Conservation (phyloP, 202 grass and related monocot genomes). For the Hordeum pubiflorum region DNA sequence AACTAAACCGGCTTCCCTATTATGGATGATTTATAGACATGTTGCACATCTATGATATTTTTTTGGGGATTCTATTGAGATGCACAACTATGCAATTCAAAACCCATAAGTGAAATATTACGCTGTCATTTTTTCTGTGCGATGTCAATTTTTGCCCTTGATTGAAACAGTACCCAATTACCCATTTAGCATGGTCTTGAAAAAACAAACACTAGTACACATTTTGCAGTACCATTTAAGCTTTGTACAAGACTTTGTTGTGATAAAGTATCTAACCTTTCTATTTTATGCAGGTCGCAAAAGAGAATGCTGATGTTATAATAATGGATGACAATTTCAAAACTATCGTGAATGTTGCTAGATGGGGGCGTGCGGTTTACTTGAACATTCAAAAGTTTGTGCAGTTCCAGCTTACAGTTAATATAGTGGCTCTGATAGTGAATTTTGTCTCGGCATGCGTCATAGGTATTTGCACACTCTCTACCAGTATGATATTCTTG, state of each 20-base stretch:
- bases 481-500: background rate
- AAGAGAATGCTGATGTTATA: slow-evolving; percentile 85
- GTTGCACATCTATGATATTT: background rate
- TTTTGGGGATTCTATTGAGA: background rate
- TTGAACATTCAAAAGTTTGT: slow-evolving; percentile 98
- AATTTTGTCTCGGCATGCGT: slow-evolving; percentile 89
- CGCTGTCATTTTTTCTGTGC: background rate
- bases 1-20: background rate
- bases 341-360: slow-evolving; percentile 74
- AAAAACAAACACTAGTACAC: no score
- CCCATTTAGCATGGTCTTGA: background rate
- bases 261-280: slow-evolving; percentile 11
- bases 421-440: slow-evolving; percentile 85
- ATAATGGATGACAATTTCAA: slow-evolving; percentile 87
- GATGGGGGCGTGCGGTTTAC: slow-evolving; percentile 88
- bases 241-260: background rate
- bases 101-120: background rate
- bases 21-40: background rate
- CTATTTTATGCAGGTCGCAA: slow-evolving; percentile 57
- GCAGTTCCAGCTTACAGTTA: slow-evolving; percentile 94
- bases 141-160: background rate
- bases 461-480: slow-evolving; percentile 39
- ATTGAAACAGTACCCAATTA: background rate
- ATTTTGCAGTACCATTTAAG: background rate
- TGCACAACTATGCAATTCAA: background rate